Evolutionary conservation across 768 basidiomycete genomes (phyloP).

Genomic region (Kwoniella dejecticola): DNA sequence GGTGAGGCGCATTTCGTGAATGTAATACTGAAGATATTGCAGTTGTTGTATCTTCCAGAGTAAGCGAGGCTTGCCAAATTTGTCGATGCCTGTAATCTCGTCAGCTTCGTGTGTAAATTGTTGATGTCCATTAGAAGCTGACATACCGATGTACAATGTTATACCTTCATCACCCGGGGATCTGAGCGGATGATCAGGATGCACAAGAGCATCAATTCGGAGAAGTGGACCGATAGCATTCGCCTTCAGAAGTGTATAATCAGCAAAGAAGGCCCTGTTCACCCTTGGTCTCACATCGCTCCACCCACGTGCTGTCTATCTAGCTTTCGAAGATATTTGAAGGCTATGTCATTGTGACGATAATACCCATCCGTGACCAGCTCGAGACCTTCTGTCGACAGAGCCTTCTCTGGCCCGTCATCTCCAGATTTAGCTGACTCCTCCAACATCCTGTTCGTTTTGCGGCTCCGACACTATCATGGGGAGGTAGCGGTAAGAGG

Average conservation of each 20-base stretch:
- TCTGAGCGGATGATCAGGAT: slow-evolving; percentile 44
- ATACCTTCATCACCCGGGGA: slow-evolving; percentile 25
- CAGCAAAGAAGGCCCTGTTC: not conserved
- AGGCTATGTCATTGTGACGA: slow-evolving; percentile 35
- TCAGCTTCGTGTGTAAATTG: not conserved
- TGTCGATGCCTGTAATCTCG: slow-evolving; percentile 11
- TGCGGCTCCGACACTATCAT: too few relatives aligned
- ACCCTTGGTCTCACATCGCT: not conserved
- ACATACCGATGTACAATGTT: slow-evolving; percentile 42
- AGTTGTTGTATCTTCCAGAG: slow-evolving; percentile 48
- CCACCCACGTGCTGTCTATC: slow-evolving; percentile 39
- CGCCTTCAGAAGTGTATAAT: slow-evolving; percentile 22
- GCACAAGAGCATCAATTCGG: slow-evolving; percentile 18
- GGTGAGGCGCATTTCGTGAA: slow-evolving; percentile 41
- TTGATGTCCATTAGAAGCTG: not conserved
- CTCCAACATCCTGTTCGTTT: too few relatives aligned
- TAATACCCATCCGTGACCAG: slow-evolving; percentile 42
- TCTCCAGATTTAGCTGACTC: not conserved
- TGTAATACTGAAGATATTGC: slow-evolving; percentile 51
- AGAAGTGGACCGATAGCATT: slow-evolving; percentile 42
- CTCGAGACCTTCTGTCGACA: slow-evolving; percentile 12
- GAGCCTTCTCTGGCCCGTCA: not conserved
- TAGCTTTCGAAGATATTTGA: slow-evolving; percentile 41
- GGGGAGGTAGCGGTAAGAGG: too few relatives aligned
- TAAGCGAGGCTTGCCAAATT: slow-evolving; percentile 20